phyloP scores from a whole-genome alignment of 768 basidiomycete genomes.

The Rhodocollybia butyracea region DNA sequence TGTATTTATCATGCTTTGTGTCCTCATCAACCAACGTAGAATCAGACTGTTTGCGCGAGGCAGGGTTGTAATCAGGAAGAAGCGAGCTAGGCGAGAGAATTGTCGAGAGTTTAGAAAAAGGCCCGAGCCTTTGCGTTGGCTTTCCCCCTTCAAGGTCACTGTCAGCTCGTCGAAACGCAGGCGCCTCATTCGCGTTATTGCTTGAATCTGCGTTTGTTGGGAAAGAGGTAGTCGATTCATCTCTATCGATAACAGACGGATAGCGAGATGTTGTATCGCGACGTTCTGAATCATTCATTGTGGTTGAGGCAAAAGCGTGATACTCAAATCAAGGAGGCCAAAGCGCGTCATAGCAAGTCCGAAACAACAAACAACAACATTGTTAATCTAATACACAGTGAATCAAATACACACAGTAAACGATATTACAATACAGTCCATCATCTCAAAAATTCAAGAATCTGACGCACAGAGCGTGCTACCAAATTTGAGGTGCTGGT shows the following conservation, averaged over 20 bases:
- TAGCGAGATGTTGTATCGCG: too few species aligned
- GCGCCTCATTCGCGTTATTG: neutral
- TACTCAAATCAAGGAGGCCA: neutral
- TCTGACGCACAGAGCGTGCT: too few species aligned
- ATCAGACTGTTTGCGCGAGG: neutral
- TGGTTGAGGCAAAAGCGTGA: neutral
- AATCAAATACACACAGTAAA: too few species aligned
- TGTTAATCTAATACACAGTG: too few species aligned
- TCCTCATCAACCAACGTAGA: neutral
- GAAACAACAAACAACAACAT: slow-evolving; percentile 9
- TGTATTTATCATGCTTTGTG: slow-evolving; percentile 4
- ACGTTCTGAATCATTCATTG: too few species aligned
- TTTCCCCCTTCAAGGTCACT: slow-evolving; percentile 7
- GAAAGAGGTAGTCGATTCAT: too few species aligned
- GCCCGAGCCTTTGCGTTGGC: neutral
- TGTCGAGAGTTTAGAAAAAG: neutral
- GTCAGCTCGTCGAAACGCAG: neutral
- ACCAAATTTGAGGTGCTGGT: slow-evolving; percentile 75
- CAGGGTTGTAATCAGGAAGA: neutral
- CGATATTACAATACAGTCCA: too few species aligned
- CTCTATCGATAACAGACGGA: too few species aligned
- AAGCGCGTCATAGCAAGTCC: neutral
- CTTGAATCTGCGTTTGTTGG: too few species aligned
- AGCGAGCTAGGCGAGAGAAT: slow-evolving; percentile 1
- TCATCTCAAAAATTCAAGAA: too few species aligned